Evolutionary conservation across 202 grass and related monocot species (phyloP), one percentile per base, ranked within the genome.

Genomic region (Eragrostis tef): DNA sequence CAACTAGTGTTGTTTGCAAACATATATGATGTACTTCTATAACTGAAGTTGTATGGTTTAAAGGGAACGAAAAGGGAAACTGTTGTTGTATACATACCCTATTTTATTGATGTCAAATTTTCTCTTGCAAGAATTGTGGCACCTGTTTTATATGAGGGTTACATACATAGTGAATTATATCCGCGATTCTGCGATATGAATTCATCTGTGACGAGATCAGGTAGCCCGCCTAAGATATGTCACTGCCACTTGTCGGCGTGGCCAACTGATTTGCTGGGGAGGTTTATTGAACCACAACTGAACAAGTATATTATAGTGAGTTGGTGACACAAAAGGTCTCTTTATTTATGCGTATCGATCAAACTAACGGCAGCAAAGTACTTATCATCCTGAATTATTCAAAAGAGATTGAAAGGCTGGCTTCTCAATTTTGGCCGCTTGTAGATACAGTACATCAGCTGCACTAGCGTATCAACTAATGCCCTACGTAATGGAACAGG

Each of bases 401-500:
- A 60, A 22, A 41, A 6, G 22, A 51, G 15, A 44, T 57, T 45
- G 50, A 64, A 53, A 62, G 26, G 6, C 6, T 7, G 26, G 25
- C 4, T 73, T 64, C 19, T 72, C 14, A 31, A 64, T 50, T 13
- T 19, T 69, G 15, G 43, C 64, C 42, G 41, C 39, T 47, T 12
- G 11, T 68, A 39, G 64, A 74, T 31, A 4, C 4, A 6, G 0
- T 58, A 9, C 13, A 75, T 52, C 52, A 12, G 42, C 2, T 53
- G 10, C 74, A 78, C 11, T 57, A 41, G 49, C 53, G 8, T 49
- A 24, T 48, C 68, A 83, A 39, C 61, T 71, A 72, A 81, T 81
- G 17, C 54, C 44, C 27, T 51, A 7, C 15, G 3, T 58, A 20
- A 59, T 89, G 78, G 87, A 82, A 46, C 83, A 82, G 71, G 58